These are phyloP conservation scores for Diatrype stigma DNA, from an alignment of 2,329 filamentous ascomycete species.

Conservation along the genomic window DNA sequence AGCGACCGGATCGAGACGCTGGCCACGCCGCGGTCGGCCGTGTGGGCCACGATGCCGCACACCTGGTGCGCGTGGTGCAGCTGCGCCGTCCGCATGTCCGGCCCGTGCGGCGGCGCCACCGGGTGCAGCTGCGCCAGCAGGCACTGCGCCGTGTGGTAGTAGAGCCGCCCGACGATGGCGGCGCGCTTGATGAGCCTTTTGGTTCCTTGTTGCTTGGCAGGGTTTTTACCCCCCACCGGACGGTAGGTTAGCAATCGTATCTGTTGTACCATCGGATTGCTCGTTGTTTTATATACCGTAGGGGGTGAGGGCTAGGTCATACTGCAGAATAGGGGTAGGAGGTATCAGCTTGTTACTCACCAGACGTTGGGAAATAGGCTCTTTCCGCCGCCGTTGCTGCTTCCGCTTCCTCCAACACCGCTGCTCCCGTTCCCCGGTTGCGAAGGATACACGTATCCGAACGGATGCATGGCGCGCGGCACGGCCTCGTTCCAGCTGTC, in stretches of 20 bases:
- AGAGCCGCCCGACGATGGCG: slow-evolving; percentile 75
- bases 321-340: too few species aligned
- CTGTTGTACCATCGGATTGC: too few species aligned
- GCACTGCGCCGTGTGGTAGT: slow-evolving; percentile 85
- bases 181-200: slow-evolving; percentile 74
- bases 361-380: slow-evolving; percentile 85
- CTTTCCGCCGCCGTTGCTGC: slow-evolving; percentile 40
- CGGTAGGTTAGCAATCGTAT: too few species aligned
- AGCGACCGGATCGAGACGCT: slow-evolving; percentile 76
- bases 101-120: slow-evolving; percentile 51
- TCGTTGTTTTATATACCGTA: too few species aligned
- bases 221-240: too few species aligned
- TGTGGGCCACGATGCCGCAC: slow-evolving; percentile 84
- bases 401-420: too few species aligned
- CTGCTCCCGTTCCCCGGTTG: slow-evolving; percentile 55
- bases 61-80: slow-evolving; percentile 76
- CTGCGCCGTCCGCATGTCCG: slow-evolving; percentile 67
- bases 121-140: slow-evolving; percentile 79
- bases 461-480: slow-evolving; percentile 81
- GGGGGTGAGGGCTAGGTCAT: too few species aligned
- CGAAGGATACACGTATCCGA: slow-evolving; percentile 69
- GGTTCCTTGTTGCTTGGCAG: background rate
- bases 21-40: slow-evolving; percentile 74
- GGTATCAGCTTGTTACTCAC: too few species aligned
- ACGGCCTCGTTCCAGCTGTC: slow-evolving; percentile 77